Evolutionary conservation across 2,329 filamentous ascomycete genomes (phyloP).

Genomic region (Claviceps fusiformis): DNA sequence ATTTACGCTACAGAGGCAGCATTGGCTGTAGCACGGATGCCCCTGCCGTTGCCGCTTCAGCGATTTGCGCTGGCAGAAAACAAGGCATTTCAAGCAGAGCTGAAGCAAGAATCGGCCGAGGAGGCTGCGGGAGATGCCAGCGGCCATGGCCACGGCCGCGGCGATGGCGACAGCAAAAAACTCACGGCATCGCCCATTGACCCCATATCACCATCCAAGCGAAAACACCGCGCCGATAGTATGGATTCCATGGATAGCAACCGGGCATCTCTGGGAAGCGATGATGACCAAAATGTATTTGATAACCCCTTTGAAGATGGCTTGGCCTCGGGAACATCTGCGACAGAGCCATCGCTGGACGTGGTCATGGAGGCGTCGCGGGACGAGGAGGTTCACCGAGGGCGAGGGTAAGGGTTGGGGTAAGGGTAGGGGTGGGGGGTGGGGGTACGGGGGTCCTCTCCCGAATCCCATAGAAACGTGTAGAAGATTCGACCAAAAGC

Average conservation of each 20-base stretch:
- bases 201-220: constrained; percentile 30
- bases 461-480: too few species aligned
- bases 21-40: constrained; percentile 19
- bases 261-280: constrained; percentile 29
- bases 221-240: constrained; percentile 32
- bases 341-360: background rate
- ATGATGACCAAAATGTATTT: constrained; percentile 17
- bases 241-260: constrained; percentile 34
- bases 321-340: constrained; percentile 6
- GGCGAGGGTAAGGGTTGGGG: background rate
- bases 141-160: background rate
- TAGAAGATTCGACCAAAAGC: too few species aligned
- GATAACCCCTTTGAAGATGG: constrained; percentile 19
- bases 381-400: background rate
- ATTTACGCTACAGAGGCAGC: constrained; percentile 41
- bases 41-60: constrained; percentile 26
- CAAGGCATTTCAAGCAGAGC: constrained; percentile 35
- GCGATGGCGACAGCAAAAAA: constrained; percentile 7
- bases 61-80: constrained; percentile 39
- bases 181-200: constrained; percentile 15
- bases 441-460: too few species aligned
- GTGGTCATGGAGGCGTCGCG: background rate
- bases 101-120: constrained; percentile 22
- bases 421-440: too few species aligned
- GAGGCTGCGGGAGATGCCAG: constrained; percentile 10